A percentile compares a stretch with the other conserved stretches of the same genome.
phyloP scores from a whole-genome alignment of 768 basidiomycete species.

The Leccinum boreale region DNA sequence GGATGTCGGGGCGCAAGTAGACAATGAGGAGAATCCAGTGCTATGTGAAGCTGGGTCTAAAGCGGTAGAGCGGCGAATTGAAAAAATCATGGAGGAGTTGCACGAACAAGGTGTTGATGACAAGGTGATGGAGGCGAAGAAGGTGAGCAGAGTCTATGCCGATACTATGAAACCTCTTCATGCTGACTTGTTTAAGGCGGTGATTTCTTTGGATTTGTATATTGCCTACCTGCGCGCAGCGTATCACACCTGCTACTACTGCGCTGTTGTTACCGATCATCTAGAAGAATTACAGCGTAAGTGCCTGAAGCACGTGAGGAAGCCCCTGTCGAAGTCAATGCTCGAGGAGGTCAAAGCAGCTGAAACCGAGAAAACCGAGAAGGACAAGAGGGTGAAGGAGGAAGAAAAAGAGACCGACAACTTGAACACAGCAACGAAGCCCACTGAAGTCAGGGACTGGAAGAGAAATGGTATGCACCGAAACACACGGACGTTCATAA shows the following conservation, averaged over 20 bases:
- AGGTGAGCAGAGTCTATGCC: constrained; percentile 45
- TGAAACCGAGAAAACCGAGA: constrained; percentile 43
- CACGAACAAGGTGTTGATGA: constrained; percentile 67
- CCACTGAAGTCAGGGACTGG: constrained; percentile 48
- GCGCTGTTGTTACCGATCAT: constrained; percentile 88
- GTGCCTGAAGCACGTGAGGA: constrained; percentile 89
- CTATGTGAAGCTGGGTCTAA: constrained; percentile 66
- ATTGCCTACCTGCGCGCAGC: constrained; percentile 90
- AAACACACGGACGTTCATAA: constrained; percentile 1
- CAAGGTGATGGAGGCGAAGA: constrained; percentile 63
- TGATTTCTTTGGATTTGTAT: constrained; percentile 86
- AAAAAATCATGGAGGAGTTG: constrained; percentile 70
- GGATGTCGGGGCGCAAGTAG: constrained; percentile 35
- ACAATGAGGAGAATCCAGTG: constrained; percentile 45
- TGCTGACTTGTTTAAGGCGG: constrained; percentile 47
- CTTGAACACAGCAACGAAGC: constrained; percentile 15
- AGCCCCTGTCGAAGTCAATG: constrained; percentile 59
- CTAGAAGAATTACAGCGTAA: constrained; percentile 93
- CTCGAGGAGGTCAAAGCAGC: constrained; percentile 60
- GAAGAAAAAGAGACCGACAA: constrained; percentile 41
- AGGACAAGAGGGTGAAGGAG: constrained; percentile 47
- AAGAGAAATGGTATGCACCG: constrained; percentile 61
- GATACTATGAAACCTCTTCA: constrained; percentile 16
- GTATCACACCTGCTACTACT: constrained; percentile 97
- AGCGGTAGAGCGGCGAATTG: constrained; percentile 79